phyloP scores from a whole-genome alignment of 768 basidiomycete species.

The Suillus brevipes region DNA sequence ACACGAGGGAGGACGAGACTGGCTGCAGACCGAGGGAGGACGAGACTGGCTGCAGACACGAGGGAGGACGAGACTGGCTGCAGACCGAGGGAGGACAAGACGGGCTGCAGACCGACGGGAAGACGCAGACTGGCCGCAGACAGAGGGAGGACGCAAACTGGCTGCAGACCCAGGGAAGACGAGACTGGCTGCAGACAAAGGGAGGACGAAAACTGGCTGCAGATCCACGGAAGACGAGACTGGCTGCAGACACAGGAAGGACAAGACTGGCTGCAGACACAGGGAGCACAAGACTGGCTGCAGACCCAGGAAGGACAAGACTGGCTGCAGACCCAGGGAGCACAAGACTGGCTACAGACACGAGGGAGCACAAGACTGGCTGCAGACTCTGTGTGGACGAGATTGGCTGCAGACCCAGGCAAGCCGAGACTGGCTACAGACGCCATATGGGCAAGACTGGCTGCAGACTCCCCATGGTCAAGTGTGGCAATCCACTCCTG shows the following conservation, averaged over 20 bases:
- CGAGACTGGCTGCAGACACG: neutral
- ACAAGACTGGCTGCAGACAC: too few relatives aligned
- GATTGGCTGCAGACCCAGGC: slow-evolving; percentile 15
- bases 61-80: neutral
- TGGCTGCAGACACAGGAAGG: neutral
- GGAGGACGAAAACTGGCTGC: neutral
- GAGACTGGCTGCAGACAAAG: too few relatives aligned
- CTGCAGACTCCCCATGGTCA: neutral
- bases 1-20: neutral
- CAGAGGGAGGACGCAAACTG: neutral
- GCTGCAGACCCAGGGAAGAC: neutral
- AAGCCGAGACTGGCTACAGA: too few relatives aligned
- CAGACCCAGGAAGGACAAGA: neutral
- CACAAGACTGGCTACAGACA: neutral
- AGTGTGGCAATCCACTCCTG: neutral
- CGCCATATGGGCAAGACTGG: neutral
- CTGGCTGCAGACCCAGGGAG: neutral
- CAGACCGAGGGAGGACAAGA: neutral
- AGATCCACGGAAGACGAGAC: neutral
- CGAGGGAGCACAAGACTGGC: neutral
- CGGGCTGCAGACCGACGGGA: neutral
- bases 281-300: too few relatives aligned
- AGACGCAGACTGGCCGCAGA: too few relatives aligned
- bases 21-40: neutral
- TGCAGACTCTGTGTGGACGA: neutral